Evolutionary conservation across 495 filamentous ascomycete species (phyloP), one percentile per base, ranked within the genome.

Genomic region (Pyronema domesticum): DNA sequence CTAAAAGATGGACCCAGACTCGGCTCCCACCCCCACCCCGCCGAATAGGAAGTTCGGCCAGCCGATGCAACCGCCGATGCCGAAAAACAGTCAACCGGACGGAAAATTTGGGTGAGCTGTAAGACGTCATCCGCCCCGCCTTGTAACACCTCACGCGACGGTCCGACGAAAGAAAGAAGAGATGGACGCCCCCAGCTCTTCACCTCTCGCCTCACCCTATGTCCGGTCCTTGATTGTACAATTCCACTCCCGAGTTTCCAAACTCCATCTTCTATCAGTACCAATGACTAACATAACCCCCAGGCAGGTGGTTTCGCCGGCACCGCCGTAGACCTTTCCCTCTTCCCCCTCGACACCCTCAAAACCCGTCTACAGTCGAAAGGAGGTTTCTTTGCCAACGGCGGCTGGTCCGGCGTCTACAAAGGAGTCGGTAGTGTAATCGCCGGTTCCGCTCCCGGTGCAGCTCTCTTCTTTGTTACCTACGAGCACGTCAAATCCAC

Each of bases 391-490:
- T 72, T 80, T 65, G 73, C 81, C 15, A 78, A 82, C 6, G 84
- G 82, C 63, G 82, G 83, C 59, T 85, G 86, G 73, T 69, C 70
- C 43, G 82, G 82, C 55, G 77, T 86, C 60, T 85, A 85, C 73
- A 72, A 74, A 42, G 81, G 83, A 62, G 72, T 86, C 11, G 81
- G 81, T 34, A 75, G 72, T 39, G 81, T 80, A 4, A 66, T 87
- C 34, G 79, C 95, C 60, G 91, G 91, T n/a, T 94, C 87, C 37
- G 93, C 93, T 0, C 91, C 91, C 6, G 88, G 87, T n/a, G 91
- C 91, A 6, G 89, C 91, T 42, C 86, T 94, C 58, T 98, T 98
- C 77, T 98, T 98, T 77, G 84, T 86, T 66, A 93, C 88, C 54
- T 98, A 98, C 71, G 91, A 98, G 66, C 71, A 77, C 49, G 72